These are phyloP conservation scores for Penicillium sp. DNA, from an alignment of 2,329 filamentous ascomycete species.

Conservation along the genomic window DNA sequence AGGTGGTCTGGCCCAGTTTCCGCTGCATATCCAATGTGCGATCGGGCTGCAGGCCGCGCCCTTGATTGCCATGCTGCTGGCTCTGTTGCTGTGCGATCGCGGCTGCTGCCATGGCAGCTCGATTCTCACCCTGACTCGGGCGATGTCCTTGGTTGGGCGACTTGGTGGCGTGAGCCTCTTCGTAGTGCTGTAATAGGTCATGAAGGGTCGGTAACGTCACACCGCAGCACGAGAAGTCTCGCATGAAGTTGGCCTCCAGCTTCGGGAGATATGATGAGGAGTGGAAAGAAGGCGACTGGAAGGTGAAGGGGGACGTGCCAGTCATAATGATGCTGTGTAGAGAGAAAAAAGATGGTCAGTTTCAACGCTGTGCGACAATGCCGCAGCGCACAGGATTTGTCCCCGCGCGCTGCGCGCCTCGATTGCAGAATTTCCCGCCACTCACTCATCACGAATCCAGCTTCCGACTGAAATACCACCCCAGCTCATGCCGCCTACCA, in stretches of 20 bases:
- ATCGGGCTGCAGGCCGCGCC: slow-evolving; percentile 36
- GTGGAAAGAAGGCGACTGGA: slow-evolving; percentile 92
- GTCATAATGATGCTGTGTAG: slow-evolving; percentile 81
- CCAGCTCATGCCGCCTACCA: slow-evolving; percentile 88
- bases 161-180: slow-evolving; percentile 84
- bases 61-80: slow-evolving; percentile 44
- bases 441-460: slow-evolving; percentile 98
- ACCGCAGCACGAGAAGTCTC: slow-evolving; percentile 94
- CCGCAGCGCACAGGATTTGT: slow-evolving; percentile 13
- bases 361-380: slow-evolving; percentile 22
- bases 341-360: slow-evolving; percentile 29
- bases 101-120: slow-evolving; percentile 50
- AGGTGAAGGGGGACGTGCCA: slow-evolving; percentile 88
- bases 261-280: slow-evolving; percentile 96
- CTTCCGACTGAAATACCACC: slow-evolving; percentile 94
- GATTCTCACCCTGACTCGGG: slow-evolving; percentile 53
- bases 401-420: background rate
- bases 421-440: slow-evolving; percentile 28
- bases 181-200: slow-evolving; percentile 93
- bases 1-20: slow-evolving; percentile 37
- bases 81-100: slow-evolving; percentile 52
- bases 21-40: slow-evolving; percentile 38
- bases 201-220: slow-evolving; percentile 87
- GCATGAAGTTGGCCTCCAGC: slow-evolving; percentile 96
- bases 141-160: slow-evolving; percentile 52